Base-by-base conservation (phyloP, 257 asterid genomes). In the Lavandula angustifolia region DNA sequence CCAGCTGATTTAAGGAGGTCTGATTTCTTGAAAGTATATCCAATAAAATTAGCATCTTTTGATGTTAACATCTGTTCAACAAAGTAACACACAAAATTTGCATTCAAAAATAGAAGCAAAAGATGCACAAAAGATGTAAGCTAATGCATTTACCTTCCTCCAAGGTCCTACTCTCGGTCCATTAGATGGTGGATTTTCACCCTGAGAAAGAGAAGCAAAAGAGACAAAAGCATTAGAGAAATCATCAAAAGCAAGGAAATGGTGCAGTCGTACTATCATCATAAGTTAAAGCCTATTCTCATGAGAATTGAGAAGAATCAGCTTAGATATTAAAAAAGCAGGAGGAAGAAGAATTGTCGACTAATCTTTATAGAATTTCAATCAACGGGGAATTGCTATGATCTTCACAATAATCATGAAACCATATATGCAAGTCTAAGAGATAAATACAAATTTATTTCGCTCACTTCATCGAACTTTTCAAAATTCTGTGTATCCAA, bases 401-500 rank as follows among this genome's bases (percentile, higher is more conserved):
- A 41, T 22, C 27, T 22, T 22, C 27, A 22, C 27, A 22, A 22
- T 22, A 22, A 22, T 22, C 27, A 22, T 22, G 27, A 22, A 22
- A 22, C 27, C 27, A 22, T 0, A 22, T 22, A 22, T 22, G 27
- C 11, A 62, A 17, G 63, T 54, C 6, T 43, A 27, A 7, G 31
- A 34, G 40, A 14, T 40, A 22, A 35, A 54, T 35, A 27, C 22
- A 34, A 31, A 10, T 40, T 32, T 60, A 22, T 22, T 34, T n/a
- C 3, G 76, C 95, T 78, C 64, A 91, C 98, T 75, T 88, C 96
- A 14, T 87, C 86, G 62, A 92, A 92, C 78, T 92, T 85, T 67
- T 92, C 98, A 4, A 92, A 92, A 79, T 92, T 92, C 78, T 89
- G 98, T 3, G 98, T 92, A 82, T 92, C 97, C 63, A 89, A 73